Conservation (phyloP, 1,139 yeast genomes). For the Pichia sp. region DNA sequence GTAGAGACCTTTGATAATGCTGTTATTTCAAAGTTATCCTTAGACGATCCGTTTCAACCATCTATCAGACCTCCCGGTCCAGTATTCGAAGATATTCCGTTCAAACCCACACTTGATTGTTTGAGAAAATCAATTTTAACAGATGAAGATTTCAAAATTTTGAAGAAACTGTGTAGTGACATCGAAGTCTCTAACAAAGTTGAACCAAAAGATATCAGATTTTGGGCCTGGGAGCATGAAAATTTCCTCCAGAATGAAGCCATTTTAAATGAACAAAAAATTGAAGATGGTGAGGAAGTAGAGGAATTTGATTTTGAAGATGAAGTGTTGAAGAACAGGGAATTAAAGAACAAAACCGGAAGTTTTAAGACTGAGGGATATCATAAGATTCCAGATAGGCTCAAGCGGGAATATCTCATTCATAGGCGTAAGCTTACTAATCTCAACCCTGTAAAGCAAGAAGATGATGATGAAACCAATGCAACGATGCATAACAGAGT, state of each 20-base stretch:
- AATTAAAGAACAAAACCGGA: constrained; percentile 39
- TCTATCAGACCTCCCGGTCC: constrained; percentile 39
- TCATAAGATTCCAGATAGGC: constrained; percentile 61
- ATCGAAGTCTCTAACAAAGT: constrained; percentile 25
- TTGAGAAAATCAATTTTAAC: constrained; percentile 57
- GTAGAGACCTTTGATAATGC: not conserved
- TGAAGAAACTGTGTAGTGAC: constrained; percentile 39
- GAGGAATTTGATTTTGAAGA: constrained; percentile 19
- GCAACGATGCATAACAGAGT: constrained; percentile 25
- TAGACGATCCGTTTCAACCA: constrained; percentile 40
- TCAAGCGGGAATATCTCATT: constrained; percentile 71
- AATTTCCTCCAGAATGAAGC: constrained; percentile 27
- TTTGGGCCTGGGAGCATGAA: constrained; percentile 64
- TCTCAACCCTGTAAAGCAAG: constrained; percentile 50
- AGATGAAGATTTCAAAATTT: constrained; percentile 59
- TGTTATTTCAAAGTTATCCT: too few species aligned
- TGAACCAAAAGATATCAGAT: constrained; percentile 34
- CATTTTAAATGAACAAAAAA: constrained; percentile 25
- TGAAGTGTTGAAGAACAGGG: constrained; percentile 18
- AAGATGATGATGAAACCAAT: constrained; percentile 40
- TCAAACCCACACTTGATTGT: constrained; percentile 37
- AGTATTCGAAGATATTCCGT: constrained; percentile 41
- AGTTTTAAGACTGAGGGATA: constrained; percentile 73
- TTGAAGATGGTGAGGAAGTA: constrained; percentile 26
- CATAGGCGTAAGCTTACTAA: constrained; percentile 58